phyloP scores from a whole-genome alignment of 192 early-diverging fungal species.

The Linnemannia elongata region DNA sequence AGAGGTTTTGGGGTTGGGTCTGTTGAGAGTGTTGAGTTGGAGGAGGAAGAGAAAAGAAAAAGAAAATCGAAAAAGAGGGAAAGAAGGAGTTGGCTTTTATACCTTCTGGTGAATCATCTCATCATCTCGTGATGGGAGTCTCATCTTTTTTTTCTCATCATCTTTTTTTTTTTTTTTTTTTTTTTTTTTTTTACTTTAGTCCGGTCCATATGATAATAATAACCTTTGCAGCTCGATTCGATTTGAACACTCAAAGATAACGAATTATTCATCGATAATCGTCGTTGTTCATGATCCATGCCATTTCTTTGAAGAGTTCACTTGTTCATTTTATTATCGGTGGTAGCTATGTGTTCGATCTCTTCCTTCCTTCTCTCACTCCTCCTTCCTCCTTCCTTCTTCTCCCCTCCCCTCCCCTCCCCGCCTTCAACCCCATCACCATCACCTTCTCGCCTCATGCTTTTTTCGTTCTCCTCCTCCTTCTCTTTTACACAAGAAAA shows the following conservation, averaged over 20 bases:
- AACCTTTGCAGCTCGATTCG: too few species aligned
- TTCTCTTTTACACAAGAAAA: background rate
- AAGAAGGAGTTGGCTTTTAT: conserved; percentile 21
- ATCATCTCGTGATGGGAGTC: background rate
- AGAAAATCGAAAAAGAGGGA: conserved; percentile 11
- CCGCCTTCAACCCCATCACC: background rate
- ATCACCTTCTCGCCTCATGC: background rate
- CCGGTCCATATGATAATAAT: too few species aligned
- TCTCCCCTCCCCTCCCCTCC: background rate
- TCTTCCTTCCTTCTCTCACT: too few species aligned
- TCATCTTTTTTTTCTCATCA: too few species aligned
- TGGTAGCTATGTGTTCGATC: too few species aligned
- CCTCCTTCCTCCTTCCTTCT: too few species aligned
- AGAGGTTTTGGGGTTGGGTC: conserved; percentile 10
- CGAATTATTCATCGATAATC: too few species aligned
- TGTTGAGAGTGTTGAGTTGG: conserved; percentile 25
- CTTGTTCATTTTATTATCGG: too few species aligned
- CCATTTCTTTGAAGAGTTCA: too few species aligned
- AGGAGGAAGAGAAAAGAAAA: conserved; percentile 26
- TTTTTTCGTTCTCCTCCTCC: background rate
- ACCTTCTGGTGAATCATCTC: background rate
- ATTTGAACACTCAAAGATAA: background rate
- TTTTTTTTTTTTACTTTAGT: background rate
- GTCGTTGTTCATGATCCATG: too few species aligned
- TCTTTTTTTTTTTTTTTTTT: background rate